Evolutionary conservation across 257 asterid genomes (phyloP).

Genomic region (Fraxinus americana): DNA sequence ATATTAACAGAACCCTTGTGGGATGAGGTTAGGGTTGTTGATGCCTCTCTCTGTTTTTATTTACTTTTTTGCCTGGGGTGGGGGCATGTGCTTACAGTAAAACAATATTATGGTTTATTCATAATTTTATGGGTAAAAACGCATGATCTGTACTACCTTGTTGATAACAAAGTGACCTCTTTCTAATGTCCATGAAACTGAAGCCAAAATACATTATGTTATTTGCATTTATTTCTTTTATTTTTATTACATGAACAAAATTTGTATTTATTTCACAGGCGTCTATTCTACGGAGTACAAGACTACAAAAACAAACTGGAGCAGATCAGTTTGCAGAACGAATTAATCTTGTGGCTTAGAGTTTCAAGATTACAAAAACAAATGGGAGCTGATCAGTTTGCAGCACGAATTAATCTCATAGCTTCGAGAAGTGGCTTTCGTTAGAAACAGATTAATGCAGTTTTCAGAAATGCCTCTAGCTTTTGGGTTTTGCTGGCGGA

Average conservation of each 20-base stretch:
- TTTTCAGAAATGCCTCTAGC: not conserved
- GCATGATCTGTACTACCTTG: too few relatives aligned
- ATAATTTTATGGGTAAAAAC: too few relatives aligned
- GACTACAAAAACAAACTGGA: conserved; percentile 42
- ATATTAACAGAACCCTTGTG: not conserved
- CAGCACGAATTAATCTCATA: too few relatives aligned
- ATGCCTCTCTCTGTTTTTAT: too few relatives aligned
- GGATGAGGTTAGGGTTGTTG: not conserved
- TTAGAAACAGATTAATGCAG: not conserved
- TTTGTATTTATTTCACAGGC: conserved; percentile 41
- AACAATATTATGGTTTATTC: not conserved
- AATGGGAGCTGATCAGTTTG: too few relatives aligned
- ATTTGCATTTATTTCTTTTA: not conserved
- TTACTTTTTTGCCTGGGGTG: too few relatives aligned
- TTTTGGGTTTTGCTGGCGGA: not conserved
- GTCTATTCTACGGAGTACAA: conserved; percentile 55
- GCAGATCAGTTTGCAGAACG: conserved; percentile 61
- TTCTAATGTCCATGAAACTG: not conserved
- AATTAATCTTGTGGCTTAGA: conserved; percentile 39
- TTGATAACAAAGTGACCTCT: not conserved
- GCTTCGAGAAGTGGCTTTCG: not conserved
- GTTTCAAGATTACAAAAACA: not conserved
- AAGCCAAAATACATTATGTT: not conserved
- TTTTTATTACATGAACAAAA: not conserved
- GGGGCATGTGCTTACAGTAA: too few relatives aligned